phyloP scores from a whole-genome alignment of 2,329 filamentous ascomycete genomes.

The Elsinoe batatas region DNA sequence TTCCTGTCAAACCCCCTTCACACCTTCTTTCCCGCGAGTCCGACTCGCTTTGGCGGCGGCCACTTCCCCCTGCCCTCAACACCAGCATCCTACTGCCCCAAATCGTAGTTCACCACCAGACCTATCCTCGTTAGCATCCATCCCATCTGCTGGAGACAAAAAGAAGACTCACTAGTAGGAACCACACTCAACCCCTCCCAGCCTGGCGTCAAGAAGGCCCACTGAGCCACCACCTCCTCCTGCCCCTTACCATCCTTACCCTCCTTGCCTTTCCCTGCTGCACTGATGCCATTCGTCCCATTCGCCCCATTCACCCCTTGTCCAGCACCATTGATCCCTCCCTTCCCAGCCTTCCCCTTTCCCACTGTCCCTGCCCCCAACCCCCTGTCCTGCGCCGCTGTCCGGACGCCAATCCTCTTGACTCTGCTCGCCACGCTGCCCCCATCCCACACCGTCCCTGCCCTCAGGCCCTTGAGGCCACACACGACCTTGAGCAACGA shows the following conservation, averaged over 20 bases:
- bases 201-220: conserved; percentile 39
- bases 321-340: conserved; percentile 11
- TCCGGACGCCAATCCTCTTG: conserved; percentile 30
- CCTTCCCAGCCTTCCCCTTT: neutral
- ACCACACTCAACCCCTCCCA: conserved; percentile 40
- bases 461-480: conserved; percentile 29
- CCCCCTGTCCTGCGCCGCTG: neutral
- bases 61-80: neutral
- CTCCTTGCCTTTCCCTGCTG: conserved; percentile 6
- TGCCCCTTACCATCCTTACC: conserved; percentile 26
- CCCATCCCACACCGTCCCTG: conserved; percentile 28
- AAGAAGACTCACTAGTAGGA: conserved; percentile 34
- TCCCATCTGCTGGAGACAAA: neutral
- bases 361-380: neutral
- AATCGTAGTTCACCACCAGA: conserved; percentile 26
- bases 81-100: neutral
- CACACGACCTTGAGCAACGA: conserved; percentile 38
- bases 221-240: conserved; percentile 28
- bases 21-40: neutral
- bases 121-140: conserved; percentile 19
- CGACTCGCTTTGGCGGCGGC: neutral
- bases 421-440: conserved; percentile 30
- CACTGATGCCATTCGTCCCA: neutral
- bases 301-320: conserved; percentile 13
- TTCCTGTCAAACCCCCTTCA: neutral